These are phyloP conservation scores for Hymenoscyphus occultus DNA, from an alignment of 2,329 filamentous ascomycete genomes.

Conservation along the genomic window DNA sequence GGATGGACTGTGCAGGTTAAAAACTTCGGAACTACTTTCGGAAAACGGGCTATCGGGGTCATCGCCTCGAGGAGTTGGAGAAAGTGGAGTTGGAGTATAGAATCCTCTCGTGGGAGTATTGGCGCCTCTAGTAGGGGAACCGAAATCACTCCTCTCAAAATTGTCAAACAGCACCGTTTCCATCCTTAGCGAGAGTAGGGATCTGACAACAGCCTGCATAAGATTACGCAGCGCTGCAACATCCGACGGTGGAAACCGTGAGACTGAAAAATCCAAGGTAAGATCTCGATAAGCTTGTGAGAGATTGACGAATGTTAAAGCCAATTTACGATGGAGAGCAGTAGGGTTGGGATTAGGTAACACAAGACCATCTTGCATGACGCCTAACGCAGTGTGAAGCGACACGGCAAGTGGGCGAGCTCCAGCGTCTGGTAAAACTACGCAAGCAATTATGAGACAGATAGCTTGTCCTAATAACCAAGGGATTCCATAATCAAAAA, in stretches of 20 bases:
- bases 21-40: neutral
- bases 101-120: neutral
- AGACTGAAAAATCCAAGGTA: slow-evolving; percentile 54
- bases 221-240: slow-evolving; percentile 50
- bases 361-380: slow-evolving; percentile 44
- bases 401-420: slow-evolving; percentile 49
- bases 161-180: slow-evolving; percentile 46
- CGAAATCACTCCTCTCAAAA: slow-evolving; percentile 20
- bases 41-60: neutral
- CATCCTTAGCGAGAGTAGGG: slow-evolving; percentile 50
- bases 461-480: slow-evolving; percentile 56
- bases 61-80: neutral
- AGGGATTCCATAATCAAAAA: slow-evolving; percentile 52
- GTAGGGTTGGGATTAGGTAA: slow-evolving; percentile 39
- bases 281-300: slow-evolving; percentile 56
- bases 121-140: neutral
- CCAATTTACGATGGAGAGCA: slow-evolving; percentile 44
- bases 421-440: slow-evolving; percentile 54
- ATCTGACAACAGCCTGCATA: slow-evolving; percentile 53
- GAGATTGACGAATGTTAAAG: slow-evolving; percentile 52
- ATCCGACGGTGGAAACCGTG: slow-evolving; percentile 50
- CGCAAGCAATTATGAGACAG: slow-evolving; percentile 47
- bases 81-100: neutral
- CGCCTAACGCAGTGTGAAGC: slow-evolving; percentile 46
- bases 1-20: neutral